Evolutionary conservation across 352 stramenopile species (phyloP).

Genomic region (Globisporangium parvum): DNA sequence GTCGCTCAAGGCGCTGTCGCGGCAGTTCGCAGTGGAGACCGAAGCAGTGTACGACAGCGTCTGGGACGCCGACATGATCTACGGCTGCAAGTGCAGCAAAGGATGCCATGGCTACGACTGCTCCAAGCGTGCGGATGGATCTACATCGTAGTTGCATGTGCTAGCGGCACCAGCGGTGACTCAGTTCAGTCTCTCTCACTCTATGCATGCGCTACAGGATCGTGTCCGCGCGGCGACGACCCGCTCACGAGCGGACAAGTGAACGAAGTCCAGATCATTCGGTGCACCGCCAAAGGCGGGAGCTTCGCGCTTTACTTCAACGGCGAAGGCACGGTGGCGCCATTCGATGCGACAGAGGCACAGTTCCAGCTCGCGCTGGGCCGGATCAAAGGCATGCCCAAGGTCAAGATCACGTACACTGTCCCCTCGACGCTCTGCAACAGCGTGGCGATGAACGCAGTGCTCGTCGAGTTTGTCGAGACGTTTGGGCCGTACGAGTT

Average conservation of each 20-base stretch:
- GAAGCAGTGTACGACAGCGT: constrained; percentile 43
- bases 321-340: constrained; percentile 42
- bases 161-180: no score
- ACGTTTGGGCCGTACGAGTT: constrained; percentile 50
- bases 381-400: constrained; percentile 22
- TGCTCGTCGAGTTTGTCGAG: constrained; percentile 58
- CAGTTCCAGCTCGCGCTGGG: constrained; percentile 53
- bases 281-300: constrained; percentile 65
- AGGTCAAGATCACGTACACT: constrained; percentile 47
- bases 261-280: constrained; percentile 82
- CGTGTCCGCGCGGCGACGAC: constrained; percentile 85
- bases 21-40: constrained; percentile 28
- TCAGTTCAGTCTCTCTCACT: no score
- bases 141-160: background rate
- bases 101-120: constrained; percentile 83
- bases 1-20: constrained; percentile 59
- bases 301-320: constrained; percentile 70
- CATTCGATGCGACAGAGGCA: constrained; percentile 36
- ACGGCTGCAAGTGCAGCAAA: constrained; percentile 84
- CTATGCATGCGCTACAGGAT: constrained; percentile 25
- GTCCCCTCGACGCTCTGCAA: constrained; percentile 35
- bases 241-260: constrained; percentile 73
- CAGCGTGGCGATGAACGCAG: constrained; percentile 28
- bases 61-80: constrained; percentile 79
- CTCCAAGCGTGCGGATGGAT: constrained; percentile 32